These are phyloP conservation scores for Phytophthora hibernalis DNA, from an alignment of 352 stramenopile species.

Conservation along the genomic window DNA sequence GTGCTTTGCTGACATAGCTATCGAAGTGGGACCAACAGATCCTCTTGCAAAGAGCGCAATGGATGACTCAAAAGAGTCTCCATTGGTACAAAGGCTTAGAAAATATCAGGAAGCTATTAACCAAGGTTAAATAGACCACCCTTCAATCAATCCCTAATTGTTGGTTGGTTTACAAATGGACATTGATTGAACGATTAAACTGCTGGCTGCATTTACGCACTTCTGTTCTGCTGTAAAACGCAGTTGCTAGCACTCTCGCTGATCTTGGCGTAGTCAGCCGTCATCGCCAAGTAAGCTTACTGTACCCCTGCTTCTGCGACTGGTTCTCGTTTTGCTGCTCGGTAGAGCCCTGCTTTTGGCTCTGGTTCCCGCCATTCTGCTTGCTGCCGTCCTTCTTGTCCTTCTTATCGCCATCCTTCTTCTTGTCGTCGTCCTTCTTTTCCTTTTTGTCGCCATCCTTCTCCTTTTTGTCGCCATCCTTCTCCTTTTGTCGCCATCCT, in stretches of 20 bases:
- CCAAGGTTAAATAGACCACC: too few relatives aligned
- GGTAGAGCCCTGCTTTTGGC: conserved; percentile 4
- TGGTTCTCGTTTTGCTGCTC: conserved; percentile 15
- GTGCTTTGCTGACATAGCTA: too few relatives aligned
- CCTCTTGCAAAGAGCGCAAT: too few relatives aligned
- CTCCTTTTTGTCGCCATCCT: conserved; percentile 7
- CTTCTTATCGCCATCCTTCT: conserved; percentile 1
- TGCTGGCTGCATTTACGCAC: background rate
- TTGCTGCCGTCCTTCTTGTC: conserved; percentile 14
- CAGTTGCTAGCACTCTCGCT: background rate
- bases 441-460: background rate
- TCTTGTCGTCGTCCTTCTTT: conserved; percentile 1
- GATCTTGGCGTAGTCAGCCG: too few relatives aligned
- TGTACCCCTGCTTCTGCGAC: conserved; percentile 17
- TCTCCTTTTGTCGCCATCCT: background rate
- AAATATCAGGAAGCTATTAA: conserved; percentile 1
- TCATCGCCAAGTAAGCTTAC: background rate
- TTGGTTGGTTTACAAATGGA: conserved; percentile 2
- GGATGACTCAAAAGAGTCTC: too few relatives aligned
- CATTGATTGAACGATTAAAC: conserved; percentile 21
- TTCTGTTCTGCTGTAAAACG: background rate
- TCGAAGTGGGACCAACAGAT: too few relatives aligned
- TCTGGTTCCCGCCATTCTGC: background rate
- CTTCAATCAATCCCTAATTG: too few relatives aligned
- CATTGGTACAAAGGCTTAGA: background rate